These are phyloP conservation scores for Triticum dicoccoides DNA, from an alignment of 176 grass and related monocot genomes.

Conservation along the genomic window DNA sequence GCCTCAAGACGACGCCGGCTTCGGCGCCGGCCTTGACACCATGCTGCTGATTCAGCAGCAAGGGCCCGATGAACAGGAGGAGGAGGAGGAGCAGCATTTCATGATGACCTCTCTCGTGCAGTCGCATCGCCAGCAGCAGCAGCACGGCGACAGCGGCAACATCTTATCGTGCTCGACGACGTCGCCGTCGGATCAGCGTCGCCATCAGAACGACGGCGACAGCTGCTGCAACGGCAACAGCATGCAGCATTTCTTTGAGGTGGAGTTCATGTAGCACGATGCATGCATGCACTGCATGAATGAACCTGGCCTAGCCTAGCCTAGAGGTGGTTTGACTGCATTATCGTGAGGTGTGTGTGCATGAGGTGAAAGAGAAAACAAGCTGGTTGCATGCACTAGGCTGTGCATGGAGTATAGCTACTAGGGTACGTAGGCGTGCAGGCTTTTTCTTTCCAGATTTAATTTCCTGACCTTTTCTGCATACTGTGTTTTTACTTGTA, in stretches of 20 bases:
- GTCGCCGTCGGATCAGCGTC: slow-evolving; percentile 34
- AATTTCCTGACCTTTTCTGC: neutral
- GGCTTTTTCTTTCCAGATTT: slow-evolving; percentile 1
- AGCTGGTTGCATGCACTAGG: neutral
- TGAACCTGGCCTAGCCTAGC: neutral
- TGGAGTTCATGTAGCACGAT: slow-evolving; percentile 45
- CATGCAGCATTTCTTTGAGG: slow-evolving; percentile 48
- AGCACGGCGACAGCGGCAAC: neutral
- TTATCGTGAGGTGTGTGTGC: slow-evolving; percentile 9
- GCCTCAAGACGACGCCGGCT: neutral
- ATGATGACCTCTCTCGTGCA: slow-evolving; percentile 18
- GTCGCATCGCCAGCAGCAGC: neutral
- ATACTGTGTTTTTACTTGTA: slow-evolving; percentile 12
- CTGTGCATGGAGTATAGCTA: neutral
- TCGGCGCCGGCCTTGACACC: slow-evolving; percentile 23
- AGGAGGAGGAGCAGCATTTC: neutral
- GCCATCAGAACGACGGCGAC: slow-evolving; percentile 33
- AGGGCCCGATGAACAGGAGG: neutral
- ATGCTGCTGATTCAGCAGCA: slow-evolving; percentile 6
- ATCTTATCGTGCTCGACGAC: slow-evolving; percentile 38
- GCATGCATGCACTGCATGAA: neutral
- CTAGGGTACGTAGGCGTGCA: neutral
- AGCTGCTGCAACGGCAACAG: slow-evolving; percentile 21
- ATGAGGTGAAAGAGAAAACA: slow-evolving; percentile 31
- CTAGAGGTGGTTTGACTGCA: slow-evolving; percentile 7